These are phyloP conservation scores for Aspergillus tamarii DNA, from an alignment of 2,329 filamentous ascomycete species.

Conservation along the genomic window DNA sequence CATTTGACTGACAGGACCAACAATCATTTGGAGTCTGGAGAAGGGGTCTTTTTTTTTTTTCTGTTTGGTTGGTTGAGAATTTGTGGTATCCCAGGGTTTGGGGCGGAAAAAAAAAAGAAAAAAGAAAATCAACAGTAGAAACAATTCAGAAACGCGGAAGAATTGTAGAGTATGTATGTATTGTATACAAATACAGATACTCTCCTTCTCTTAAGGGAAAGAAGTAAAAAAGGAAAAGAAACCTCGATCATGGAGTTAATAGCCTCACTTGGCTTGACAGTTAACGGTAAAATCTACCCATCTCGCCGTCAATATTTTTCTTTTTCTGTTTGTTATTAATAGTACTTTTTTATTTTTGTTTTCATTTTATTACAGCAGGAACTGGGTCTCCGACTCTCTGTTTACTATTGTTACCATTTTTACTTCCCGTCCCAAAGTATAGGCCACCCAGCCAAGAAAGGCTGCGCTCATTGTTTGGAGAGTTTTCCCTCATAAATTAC, in stretches of 20 bases:
- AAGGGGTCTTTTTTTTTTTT: background rate
- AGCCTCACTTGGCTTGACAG: slow-evolving; percentile 4
- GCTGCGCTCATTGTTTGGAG: background rate
- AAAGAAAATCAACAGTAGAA: background rate
- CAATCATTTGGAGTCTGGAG: background rate
- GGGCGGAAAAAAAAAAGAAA: background rate
- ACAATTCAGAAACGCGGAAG: background rate
- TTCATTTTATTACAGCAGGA: background rate
- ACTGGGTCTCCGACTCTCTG: background rate
- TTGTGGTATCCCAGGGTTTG: background rate
- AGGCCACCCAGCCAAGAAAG: background rate
- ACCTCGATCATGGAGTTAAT: background rate
- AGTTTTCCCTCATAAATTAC: background rate
- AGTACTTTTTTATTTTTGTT: background rate
- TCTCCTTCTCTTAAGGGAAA: background rate
- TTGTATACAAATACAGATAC: background rate
- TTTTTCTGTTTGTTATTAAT: background rate
- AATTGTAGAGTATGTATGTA: background rate
- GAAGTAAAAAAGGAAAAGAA: background rate
- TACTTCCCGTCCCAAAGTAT: slow-evolving; percentile 1
- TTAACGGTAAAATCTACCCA: background rate
- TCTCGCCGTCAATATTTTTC: background rate
- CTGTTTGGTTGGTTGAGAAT: background rate
- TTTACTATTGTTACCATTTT: slow-evolving; percentile 3
- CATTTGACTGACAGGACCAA: background rate